Evolutionary conservation across 2,329 filamentous ascomycete genomes (phyloP).

Genomic region (Aureobasidium sp.): DNA sequence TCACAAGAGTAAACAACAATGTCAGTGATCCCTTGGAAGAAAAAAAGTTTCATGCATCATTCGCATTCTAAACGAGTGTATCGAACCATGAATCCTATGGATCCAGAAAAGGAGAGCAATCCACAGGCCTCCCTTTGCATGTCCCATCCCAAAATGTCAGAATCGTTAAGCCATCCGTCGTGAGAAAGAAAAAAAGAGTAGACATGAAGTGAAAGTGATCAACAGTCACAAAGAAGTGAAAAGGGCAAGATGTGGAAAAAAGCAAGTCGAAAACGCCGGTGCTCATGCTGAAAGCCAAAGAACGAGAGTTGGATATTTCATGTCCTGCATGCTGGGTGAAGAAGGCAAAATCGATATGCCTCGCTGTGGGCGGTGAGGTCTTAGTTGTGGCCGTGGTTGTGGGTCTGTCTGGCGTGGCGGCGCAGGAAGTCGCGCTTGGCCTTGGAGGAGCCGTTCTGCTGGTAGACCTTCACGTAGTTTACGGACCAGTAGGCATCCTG

Average conservation of each 20-base stretch:
- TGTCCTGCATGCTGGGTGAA: constrained; percentile 2
- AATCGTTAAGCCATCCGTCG: not conserved
- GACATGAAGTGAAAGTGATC: constrained; percentile 6
- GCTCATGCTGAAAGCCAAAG: not conserved
- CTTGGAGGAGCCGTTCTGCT: constrained; percentile 2
- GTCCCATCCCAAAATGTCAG: not conserved
- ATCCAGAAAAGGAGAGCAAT: not conserved
- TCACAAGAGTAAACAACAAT: no score
- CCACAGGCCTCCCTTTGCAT: not conserved
- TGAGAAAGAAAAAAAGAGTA: not conserved
- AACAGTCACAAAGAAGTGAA: constrained; percentile 9
- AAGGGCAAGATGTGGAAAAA: not conserved
- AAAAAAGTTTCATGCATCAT: not conserved
- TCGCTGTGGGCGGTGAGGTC: no score
- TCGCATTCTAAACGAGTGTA: constrained; percentile 3
- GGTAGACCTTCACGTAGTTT: constrained; percentile 24
- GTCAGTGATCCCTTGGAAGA: no score
- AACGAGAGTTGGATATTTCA: not conserved
- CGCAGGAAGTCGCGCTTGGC: constrained; percentile 14
- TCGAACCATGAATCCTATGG: no score
- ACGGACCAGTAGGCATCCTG: constrained; percentile 22
- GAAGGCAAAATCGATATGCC: no score
- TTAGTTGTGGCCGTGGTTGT: not conserved
- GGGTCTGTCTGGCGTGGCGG: constrained; percentile 10
- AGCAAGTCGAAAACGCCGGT: not conserved